Evolutionary conservation across 176 grass and related monocot genomes (phyloP).

Genomic region (Zoysia pacifica): DNA sequence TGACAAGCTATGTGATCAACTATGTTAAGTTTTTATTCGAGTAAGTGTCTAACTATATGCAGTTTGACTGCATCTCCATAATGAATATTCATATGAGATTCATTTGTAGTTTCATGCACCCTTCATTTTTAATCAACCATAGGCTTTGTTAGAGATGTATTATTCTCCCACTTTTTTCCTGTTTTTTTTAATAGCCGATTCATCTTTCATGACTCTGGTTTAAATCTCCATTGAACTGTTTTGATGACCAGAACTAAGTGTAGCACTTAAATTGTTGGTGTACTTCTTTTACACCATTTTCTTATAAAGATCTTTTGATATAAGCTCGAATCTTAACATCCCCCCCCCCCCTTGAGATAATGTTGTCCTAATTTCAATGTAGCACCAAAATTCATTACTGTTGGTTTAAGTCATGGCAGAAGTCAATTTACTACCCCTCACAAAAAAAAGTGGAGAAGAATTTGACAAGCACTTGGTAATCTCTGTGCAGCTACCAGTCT

Average conservation of each 20-base stretch:
- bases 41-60: slow-evolving; percentile 51
- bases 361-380: background rate
- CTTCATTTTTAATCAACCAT: slow-evolving; percentile 21
- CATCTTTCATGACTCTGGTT: background rate
- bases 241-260: slow-evolving; percentile 21
- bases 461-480: slow-evolving; percentile 33
- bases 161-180: background rate
- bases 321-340: background rate
- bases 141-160: background rate
- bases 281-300: background rate
- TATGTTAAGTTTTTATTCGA: slow-evolving; percentile 94
- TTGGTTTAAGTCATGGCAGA: background rate
- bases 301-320: background rate
- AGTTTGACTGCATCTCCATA: background rate
- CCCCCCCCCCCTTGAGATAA: background rate
- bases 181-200: background rate
- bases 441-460: background rate
- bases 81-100: background rate
- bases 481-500: slow-evolving; percentile 74
- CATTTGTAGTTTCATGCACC: background rate
- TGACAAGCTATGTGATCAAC: slow-evolving; percentile 95
- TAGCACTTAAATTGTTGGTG: background rate
- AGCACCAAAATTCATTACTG: background rate
- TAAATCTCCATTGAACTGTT: slow-evolving; percentile 3
- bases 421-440: background rate